phyloP scores from a whole-genome alignment of 768 basidiomycete genomes.

The Clitopilus passeckerianus region DNA sequence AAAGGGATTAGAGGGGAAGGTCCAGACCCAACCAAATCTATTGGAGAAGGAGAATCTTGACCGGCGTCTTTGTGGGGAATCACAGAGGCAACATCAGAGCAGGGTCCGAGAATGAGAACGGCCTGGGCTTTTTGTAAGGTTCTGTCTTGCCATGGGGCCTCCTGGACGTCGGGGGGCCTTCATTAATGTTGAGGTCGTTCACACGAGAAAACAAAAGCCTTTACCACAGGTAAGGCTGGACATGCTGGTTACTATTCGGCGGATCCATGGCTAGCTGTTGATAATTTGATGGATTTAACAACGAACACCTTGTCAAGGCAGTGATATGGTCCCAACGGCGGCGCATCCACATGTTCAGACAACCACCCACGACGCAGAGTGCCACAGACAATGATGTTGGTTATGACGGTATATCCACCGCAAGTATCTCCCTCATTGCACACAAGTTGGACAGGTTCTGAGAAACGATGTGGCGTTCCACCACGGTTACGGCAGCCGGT shows the following conservation, averaged over 20 bases:
- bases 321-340: background rate
- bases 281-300: background rate
- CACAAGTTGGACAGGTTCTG: background rate
- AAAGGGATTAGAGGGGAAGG: background rate
- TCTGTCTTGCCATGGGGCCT: no score
- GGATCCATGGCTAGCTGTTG: background rate
- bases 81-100: background rate
- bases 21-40: background rate
- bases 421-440: no score
- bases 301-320: no score
- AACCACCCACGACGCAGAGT: no score
- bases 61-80: background rate
- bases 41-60: background rate
- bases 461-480: background rate
- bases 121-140: background rate
- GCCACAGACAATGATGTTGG: background rate
- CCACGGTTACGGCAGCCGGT: background rate
- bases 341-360: no score
- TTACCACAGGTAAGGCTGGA: background rate
- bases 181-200: background rate
- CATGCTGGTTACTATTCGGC: background rate
- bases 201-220: background rate
- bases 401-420: background rate
- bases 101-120: background rate
- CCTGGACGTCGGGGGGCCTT: background rate